Conservation (phyloP, 495 filamentous ascomycete genomes). For the Penicillium silybi region DNA sequence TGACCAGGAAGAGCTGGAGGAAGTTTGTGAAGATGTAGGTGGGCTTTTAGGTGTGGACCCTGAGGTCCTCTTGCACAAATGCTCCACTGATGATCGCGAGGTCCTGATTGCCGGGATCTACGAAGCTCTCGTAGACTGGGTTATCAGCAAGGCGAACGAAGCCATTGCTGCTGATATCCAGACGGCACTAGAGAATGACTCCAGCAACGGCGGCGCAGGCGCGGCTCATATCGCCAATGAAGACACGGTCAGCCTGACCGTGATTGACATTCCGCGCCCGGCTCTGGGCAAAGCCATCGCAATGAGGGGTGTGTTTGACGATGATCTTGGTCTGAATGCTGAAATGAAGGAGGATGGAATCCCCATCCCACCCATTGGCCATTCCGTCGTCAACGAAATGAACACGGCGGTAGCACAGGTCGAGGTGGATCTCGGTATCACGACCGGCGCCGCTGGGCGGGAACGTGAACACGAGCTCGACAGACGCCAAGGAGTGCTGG, state of each 20-base stretch:
- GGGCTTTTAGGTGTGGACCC: constrained; percentile 83
- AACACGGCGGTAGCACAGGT: constrained; percentile 71
- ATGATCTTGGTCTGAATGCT: constrained; percentile 82
- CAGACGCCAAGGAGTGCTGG: constrained; percentile 73
- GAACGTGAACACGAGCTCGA: constrained; percentile 78
- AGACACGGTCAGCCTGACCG: constrained; percentile 84
- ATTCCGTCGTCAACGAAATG: constrained; percentile 83
- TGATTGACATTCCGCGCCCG: constrained; percentile 80
- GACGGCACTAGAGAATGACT: constrained; percentile 60
- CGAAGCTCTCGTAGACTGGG: constrained; percentile 93
- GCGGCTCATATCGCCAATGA: constrained; percentile 54
- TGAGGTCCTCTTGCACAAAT: constrained; percentile 73
- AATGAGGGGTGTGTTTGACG: constrained; percentile 88
- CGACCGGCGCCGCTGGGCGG: constrained; percentile 55
- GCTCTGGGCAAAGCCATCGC: constrained; percentile 79
- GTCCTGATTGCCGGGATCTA: constrained; percentile 82
- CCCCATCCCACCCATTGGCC: constrained; percentile 59
- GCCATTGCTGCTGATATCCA: constrained; percentile 74
- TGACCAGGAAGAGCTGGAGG: constrained; percentile 80
- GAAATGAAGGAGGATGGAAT: constrained; percentile 98
- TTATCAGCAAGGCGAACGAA: constrained; percentile 84
- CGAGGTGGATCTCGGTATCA: constrained; percentile 79
- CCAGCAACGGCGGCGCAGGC: constrained; percentile 52
- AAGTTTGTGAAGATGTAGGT: constrained; percentile 85
- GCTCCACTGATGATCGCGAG: constrained; percentile 77